A percentile compares a stretch with the other conserved stretches of the same genome.
Conservation (phyloP, 345 rosid genomes). For the Hibiscus trionum region DNA sequence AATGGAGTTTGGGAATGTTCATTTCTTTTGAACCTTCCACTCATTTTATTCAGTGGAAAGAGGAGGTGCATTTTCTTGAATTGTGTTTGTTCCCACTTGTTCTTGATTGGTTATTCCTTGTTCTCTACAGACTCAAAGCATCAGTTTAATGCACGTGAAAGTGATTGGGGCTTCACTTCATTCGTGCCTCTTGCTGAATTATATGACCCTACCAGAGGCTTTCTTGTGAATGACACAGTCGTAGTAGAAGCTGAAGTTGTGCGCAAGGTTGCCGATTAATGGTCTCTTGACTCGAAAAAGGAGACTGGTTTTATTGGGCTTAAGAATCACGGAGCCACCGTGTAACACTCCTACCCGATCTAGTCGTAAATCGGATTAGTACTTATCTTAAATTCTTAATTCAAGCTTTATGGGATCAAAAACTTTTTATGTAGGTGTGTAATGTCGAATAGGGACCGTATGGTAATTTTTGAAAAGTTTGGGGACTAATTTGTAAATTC, state of each 20-base stretch:
- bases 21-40: too few species aligned
- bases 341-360: too few species aligned
- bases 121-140: constrained; percentile 44
- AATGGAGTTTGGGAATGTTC: too few species aligned
- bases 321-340: constrained; percentile 63
- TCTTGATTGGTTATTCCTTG: background rate
- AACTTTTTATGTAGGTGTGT: too few species aligned
- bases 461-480: too few species aligned
- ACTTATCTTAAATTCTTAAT: too few species aligned
- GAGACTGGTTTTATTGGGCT: constrained; percentile 65
- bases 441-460: too few species aligned
- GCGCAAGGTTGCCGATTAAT: constrained; percentile 45
- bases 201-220: constrained; percentile 50
- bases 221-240: constrained; percentile 39
- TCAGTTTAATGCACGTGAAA: constrained; percentile 54
- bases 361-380: too few species aligned
- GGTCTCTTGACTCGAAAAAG: constrained; percentile 58
- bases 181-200: constrained; percentile 55
- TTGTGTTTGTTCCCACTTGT: background rate
- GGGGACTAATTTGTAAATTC: too few species aligned
- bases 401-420: too few species aligned
- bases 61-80: background rate
- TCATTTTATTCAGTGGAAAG: too few species aligned
- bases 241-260: constrained; percentile 61
- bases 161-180: constrained; percentile 65